Evolutionary conservation across 2,329 filamentous ascomycete species (phyloP).

Genomic region (Cytospora piceicola): DNA sequence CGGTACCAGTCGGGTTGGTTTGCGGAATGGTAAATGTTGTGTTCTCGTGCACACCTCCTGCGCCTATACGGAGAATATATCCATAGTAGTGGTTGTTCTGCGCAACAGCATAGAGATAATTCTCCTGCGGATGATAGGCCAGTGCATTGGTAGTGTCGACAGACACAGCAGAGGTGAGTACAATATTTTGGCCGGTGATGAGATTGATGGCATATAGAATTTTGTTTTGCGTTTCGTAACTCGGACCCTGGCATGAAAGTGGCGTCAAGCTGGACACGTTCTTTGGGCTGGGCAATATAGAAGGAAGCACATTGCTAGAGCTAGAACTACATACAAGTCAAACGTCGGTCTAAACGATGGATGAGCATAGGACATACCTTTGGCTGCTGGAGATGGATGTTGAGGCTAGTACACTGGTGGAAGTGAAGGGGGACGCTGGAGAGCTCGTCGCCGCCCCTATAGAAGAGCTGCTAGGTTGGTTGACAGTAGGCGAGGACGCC

Average conservation of each 20-base stretch:
- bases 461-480: too few relatives aligned
- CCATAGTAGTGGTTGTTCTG: not conserved
- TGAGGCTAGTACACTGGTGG: not conserved
- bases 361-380: not conserved
- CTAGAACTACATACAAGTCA: not conserved
- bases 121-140: not conserved
- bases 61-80: conserved; percentile 7
- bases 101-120: conserved; percentile 7
- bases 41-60: not conserved
- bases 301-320: not conserved
- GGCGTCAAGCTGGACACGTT: not conserved
- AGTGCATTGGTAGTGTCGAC: not conserved
- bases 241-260: not conserved
- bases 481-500: too few relatives aligned
- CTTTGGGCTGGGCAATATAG: not conserved
- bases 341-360: too few relatives aligned
- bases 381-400: not conserved
- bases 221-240: not conserved
- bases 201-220: not conserved
- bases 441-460: too few relatives aligned
- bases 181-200: not conserved
- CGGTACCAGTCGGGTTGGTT: not conserved
- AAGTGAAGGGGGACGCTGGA: too few relatives aligned
- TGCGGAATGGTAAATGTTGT: not conserved
- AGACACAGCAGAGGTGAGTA: not conserved